phyloP scores from a whole-genome alignment of 371 early-diverging fungal genomes.

The Syncephalis fuscata region DNA sequence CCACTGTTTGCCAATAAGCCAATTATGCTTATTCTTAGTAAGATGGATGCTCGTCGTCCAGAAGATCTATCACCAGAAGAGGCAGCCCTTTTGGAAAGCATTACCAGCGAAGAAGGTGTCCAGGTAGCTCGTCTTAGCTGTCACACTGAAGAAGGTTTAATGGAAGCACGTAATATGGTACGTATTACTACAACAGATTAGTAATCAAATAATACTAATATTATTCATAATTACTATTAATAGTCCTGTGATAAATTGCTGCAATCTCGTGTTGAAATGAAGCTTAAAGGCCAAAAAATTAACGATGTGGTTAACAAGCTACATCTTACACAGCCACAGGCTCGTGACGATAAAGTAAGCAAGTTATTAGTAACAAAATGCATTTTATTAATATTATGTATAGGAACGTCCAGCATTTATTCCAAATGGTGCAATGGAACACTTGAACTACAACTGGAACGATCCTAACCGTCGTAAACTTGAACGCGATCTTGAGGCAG shows the following conservation, averaged over 20 bases:
- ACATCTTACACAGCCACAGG: constrained; percentile 76
- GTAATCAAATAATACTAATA: too few relatives aligned
- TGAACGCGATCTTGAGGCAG: constrained; percentile 80
- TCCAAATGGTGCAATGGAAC: constrained; percentile 53
- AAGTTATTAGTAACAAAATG: background rate
- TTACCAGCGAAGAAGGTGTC: constrained; percentile 47
- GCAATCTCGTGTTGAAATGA: constrained; percentile 85
- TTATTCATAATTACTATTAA: background rate
- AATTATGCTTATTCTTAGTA: constrained; percentile 91
- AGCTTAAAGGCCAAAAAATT: constrained; percentile 83
- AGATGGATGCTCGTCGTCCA: constrained; percentile 83
- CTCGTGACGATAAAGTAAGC: constrained; percentile 57
- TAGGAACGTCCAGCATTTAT: constrained; percentile 65
- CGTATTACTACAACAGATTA: background rate
- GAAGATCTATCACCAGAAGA: constrained; percentile 70
- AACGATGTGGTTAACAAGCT: constrained; percentile 87
- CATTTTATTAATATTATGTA: background rate
- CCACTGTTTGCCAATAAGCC: constrained; percentile 99
- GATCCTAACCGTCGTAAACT: constrained; percentile 74
- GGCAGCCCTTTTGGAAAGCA: constrained; percentile 50
- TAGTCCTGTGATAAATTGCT: constrained; percentile 87
- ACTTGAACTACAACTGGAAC: constrained; percentile 53
- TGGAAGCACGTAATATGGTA: constrained; percentile 73
- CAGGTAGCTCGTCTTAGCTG: constrained; percentile 74
- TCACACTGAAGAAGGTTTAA: constrained; percentile 89